These are phyloP conservation scores for Nematodospora valgi DNA, from an alignment of 805 yeast species.

Conservation along the genomic window DNA sequence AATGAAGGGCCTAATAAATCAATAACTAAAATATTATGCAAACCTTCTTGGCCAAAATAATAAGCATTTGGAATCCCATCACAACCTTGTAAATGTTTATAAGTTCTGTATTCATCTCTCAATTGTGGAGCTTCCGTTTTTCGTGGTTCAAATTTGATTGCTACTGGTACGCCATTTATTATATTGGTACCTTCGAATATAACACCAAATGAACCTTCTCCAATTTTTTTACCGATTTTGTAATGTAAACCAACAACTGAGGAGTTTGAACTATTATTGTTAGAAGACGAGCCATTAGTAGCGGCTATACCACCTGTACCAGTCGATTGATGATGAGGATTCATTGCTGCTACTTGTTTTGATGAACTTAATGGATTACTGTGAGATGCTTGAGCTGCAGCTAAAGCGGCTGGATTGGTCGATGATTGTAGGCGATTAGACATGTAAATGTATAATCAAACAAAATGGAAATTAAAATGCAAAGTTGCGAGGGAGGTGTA, in stretches of 20 bases:
- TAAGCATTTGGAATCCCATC: conserved; percentile 80
- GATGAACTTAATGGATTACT: conserved; percentile 14
- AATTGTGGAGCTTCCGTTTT: conserved; percentile 82
- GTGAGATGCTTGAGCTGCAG: conserved; percentile 36
- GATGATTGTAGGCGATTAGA: conserved; percentile 27
- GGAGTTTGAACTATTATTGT: conserved; percentile 1
- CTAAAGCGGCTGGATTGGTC: conserved; percentile 36
- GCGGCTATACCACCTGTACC: not conserved
- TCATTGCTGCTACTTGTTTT: conserved; percentile 1
- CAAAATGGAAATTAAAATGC: not conserved
- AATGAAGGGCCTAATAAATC: conserved; percentile 78
- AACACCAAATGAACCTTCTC: conserved; percentile 85
- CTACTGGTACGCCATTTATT: conserved; percentile 61
- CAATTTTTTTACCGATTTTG: conserved; percentile 78
- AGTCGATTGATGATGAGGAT: not conserved
- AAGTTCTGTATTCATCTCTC: conserved; percentile 77
- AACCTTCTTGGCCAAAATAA: conserved; percentile 83
- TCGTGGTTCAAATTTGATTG: conserved; percentile 78
- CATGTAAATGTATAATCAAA: conserved; percentile 11
- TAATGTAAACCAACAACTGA: conserved; percentile 62
- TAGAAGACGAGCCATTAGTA: conserved; percentile 1
- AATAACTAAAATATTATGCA: conserved; percentile 72
- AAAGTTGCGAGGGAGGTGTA: not conserved
- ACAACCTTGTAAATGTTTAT: conserved; percentile 64
- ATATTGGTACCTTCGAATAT: conserved; percentile 79